A percentile compares a stretch with the other conserved stretches of the same genome.
These are phyloP conservation scores for Colletotrichum horii DNA, from an alignment of 2,329 filamentous ascomycete genomes.

Conservation along the genomic window DNA sequence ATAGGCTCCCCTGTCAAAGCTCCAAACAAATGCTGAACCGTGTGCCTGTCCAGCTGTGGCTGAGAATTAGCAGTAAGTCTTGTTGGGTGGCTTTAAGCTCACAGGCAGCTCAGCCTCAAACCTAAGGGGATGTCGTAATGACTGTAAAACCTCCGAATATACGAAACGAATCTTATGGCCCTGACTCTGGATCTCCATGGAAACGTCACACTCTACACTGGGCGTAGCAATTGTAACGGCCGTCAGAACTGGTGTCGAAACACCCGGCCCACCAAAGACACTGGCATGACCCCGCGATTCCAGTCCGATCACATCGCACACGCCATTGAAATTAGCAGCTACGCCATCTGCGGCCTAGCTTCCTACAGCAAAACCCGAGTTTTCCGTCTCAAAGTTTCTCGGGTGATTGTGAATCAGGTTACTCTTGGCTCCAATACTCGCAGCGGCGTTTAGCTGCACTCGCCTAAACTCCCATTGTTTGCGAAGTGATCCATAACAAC, in stretches of 20 bases:
- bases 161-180: no score
- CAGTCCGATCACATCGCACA: neutral
- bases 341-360: neutral
- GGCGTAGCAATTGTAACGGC: no score
- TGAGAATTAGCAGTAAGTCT: neutral
- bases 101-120: neutral
- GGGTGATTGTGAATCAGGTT: neutral
- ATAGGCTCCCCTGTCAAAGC: no score
- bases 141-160: no score
- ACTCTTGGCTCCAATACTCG: no score
- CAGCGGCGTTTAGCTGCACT: neutral
- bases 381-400: neutral
- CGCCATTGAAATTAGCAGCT: neutral
- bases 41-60: neutral
- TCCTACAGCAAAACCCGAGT: neutral
- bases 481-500: neutral
- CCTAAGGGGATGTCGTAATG: no score
- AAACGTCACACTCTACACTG: no score
- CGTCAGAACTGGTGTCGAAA: no score
- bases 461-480: neutral
- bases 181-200: no score
- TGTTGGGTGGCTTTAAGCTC: neutral
- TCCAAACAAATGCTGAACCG: neutral
- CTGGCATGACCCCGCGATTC: neutral
- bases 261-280: neutral